Evolutionary conservation across 2,329 filamentous ascomycete genomes (phyloP).

Genomic region (Fonsecaea erecta): DNA sequence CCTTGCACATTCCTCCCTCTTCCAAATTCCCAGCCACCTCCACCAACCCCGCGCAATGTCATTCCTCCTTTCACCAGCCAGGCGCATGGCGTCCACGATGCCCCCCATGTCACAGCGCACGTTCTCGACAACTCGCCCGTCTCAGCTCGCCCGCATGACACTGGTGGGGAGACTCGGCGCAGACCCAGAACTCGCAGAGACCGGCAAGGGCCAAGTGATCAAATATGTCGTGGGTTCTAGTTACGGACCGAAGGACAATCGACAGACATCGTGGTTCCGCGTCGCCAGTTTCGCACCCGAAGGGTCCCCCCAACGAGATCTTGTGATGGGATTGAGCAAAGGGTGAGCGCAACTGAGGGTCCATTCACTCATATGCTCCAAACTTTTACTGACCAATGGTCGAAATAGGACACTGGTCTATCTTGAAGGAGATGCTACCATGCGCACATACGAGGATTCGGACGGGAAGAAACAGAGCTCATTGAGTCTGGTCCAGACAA

Average conservation of each 20-base stretch:
- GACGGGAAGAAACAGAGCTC: slow-evolving; percentile 65
- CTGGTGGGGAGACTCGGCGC: slow-evolving; percentile 84
- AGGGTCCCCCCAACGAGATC: slow-evolving; percentile 64
- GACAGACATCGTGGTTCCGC: slow-evolving; percentile 83
- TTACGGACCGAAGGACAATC: slow-evolving; percentile 69
- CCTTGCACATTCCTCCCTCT: slow-evolving; percentile 1
- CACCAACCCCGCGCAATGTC: slow-evolving; percentile 29
- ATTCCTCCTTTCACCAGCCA: slow-evolving; percentile 54
- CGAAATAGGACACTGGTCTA: slow-evolving; percentile 71
- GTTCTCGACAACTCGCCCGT: slow-evolving; percentile 73
- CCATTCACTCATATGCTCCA: neutral
- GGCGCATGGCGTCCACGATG: slow-evolving; percentile 52
- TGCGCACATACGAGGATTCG: slow-evolving; percentile 68
- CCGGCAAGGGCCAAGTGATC: slow-evolving; percentile 74
- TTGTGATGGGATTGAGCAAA: slow-evolving; percentile 74
- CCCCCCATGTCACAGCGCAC: slow-evolving; percentile 58
- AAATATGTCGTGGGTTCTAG: slow-evolving; percentile 76
- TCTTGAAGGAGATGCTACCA: slow-evolving; percentile 79
- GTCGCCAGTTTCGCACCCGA: slow-evolving; percentile 76
- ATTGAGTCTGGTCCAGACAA: slow-evolving; percentile 81
- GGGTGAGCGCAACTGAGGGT: slow-evolving; percentile 67
- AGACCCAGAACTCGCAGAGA: slow-evolving; percentile 74
- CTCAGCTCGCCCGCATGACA: slow-evolving; percentile 75
- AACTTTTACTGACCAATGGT: slow-evolving; percentile 15
- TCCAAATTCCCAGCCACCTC: slow-evolving; percentile 6